Base-by-base conservation (phyloP, 2,329 filamentous ascomycete species). In the Aspergillus pseudoviridinutans region DNA sequence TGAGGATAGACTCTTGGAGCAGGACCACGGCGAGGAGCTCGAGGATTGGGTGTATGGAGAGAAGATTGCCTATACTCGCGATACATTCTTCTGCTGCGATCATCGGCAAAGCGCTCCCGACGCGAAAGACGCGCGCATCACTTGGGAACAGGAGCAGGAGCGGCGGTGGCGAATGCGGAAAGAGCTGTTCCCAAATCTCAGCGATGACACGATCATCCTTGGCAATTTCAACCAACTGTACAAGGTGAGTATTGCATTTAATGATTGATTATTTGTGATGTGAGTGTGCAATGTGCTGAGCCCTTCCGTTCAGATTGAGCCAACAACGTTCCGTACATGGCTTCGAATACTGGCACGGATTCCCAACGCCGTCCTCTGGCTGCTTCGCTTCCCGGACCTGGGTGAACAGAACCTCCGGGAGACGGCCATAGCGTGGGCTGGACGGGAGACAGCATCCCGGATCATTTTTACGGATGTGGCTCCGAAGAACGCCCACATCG, bases 201-300 rank as follows among this genome's bases (percentile, higher is more conserved):
- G 86, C 2, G 89, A 97, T 67, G 88, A 96, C 71, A 84, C 86
- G 22, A 87, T 99, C 66, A 97, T 99, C 66, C 82, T 99, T 58
- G 94, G 91, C 6, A 99, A 99, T 74, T 99, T 99, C 77, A 99
- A 99, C 71, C 94, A 99, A 74, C 80, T 99, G 32, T 99, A 99
- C 79, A 99, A 99, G 86, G 92, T 94, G 80, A 49, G 62, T 56
- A 17, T 4, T 25, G 7, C n/a, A 20, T 27, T 44, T 7, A 1
- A 1, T 42, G 17, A 41, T 50, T 2, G 17, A 27, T 24, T 4
- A 47, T 25, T 8, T 24, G 24, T 47, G 32, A 38, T 38, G 14
- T 3, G 14, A 38, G 32, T 38, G 6, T 17, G 32, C 32, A 38
- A 14, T 38, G 6, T 17, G 32, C 32, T 38, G 3, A 38, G 5